Base-by-base conservation (phyloP, 345 rosid genomes). In the Gynandropsis gynandra region DNA sequence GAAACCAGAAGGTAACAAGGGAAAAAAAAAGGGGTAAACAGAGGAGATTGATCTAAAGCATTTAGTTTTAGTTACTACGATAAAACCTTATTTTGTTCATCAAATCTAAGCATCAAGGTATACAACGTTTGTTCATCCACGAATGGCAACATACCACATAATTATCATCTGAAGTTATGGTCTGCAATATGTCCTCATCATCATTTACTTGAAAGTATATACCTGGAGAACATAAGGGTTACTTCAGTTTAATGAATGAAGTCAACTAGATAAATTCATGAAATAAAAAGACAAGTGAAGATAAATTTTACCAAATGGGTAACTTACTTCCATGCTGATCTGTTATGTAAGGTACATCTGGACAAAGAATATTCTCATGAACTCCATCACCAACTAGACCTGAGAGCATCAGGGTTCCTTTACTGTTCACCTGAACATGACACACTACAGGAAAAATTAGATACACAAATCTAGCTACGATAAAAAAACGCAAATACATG, bases 241-340 rank as follows among this genome's bases (percentile, higher is more conserved):
- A 15, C 41, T 40, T 72, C 11, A 49, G 40, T 38, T 54, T 12
- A 40, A 43, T 19, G 20, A 31, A 43, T 41, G 16, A 17, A 7
- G 42, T 35, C 1, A 51, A 31, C 39, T 20, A 36, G 0, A 50
- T 4, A 33, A 12, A 18, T 4, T 54, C 7, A 43, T 18, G 5
- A 34, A 36, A 49, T 20, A 15, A 50, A 52, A 4, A 15, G 41
- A 33, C 11, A 37, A 10, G 15, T 37, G 41, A 37, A 45, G 15
- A 32, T 24, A 54, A 16, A 8, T 4, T 11, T 27, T 12, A 10
- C 8, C 15, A 37, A 37, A n/a, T n/a, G n/a, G n/a, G n/a, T n/a
- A 35, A 48, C 67, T 67, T 71, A 87, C 98, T 79, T 76, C 98
- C 98, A 55, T 76, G 77, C 63, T 85, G 82, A 68, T 92, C 95